Conservation (phyloP, 345 rosid species). For the Heritiera littoralis region DNA sequence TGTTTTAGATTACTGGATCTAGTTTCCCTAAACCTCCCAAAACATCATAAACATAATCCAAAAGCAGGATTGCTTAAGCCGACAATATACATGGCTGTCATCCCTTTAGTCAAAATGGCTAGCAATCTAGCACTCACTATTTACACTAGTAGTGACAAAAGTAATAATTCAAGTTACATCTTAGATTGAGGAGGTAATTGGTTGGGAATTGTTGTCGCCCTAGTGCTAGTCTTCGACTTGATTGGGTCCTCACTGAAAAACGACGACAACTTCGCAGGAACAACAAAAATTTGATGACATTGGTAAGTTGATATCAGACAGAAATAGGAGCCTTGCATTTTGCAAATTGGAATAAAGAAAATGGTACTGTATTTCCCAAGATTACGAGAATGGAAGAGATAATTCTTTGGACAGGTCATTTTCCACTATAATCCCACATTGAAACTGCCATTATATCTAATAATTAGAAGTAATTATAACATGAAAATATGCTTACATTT, state of each 20-base stretch:
- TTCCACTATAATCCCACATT: constrained; percentile 7
- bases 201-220: not conserved
- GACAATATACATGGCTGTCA: not conserved
- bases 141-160: not conserved
- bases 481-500: not conserved
- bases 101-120: not conserved
- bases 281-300: not conserved
- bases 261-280: not conserved
- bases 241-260: not conserved
- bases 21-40: no score
- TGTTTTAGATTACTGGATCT: no score
- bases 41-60: not conserved
- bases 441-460: constrained; percentile 2
- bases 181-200: constrained; percentile 9
- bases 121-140: not conserved
- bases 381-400: not conserved
- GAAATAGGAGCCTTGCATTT: not conserved
- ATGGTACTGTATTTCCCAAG: not conserved
- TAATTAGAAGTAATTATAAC: constrained; percentile 14
- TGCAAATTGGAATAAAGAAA: not conserved
- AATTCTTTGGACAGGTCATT: not conserved
- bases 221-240: not conserved
- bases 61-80: not conserved
- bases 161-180: constrained; percentile 8
- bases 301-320: not conserved